Conservation (phyloP, 73 alveolate genomes). For the Tetrahymena malaccensis region DNA sequence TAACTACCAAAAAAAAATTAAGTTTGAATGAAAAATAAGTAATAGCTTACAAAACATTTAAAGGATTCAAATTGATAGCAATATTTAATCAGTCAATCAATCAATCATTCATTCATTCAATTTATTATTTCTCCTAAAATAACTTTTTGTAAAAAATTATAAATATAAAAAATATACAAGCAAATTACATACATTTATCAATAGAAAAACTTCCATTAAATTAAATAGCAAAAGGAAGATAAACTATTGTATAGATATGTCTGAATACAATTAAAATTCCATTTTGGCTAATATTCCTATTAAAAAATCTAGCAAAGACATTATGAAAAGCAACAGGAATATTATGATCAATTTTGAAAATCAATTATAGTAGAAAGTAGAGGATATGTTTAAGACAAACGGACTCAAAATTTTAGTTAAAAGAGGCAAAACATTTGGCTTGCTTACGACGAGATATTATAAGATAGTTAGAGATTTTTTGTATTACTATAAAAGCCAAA, state of each 20-base stretch:
- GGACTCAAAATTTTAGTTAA: background rate
- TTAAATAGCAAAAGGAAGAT: background rate
- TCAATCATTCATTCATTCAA: too few species aligned
- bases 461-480: background rate
- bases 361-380: background rate
- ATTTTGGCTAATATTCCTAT: background rate
- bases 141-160: background rate
- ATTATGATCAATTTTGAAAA: background rate
- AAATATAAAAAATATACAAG: too few species aligned
- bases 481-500: background rate
- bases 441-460: background rate
- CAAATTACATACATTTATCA: background rate
- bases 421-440: background rate
- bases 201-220: background rate
- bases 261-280: background rate
- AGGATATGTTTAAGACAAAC: background rate
- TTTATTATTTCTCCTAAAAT: background rate
- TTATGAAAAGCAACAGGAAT: background rate
- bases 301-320: background rate
- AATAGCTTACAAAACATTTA: background rate
- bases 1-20: background rate
- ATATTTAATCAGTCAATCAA: too few species aligned
- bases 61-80: background rate
- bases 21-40: background rate
- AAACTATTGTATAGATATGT: background rate